Evolutionary conservation across 768 basidiomycete species (phyloP).

Genomic region (Coprinopsis sp.): DNA sequence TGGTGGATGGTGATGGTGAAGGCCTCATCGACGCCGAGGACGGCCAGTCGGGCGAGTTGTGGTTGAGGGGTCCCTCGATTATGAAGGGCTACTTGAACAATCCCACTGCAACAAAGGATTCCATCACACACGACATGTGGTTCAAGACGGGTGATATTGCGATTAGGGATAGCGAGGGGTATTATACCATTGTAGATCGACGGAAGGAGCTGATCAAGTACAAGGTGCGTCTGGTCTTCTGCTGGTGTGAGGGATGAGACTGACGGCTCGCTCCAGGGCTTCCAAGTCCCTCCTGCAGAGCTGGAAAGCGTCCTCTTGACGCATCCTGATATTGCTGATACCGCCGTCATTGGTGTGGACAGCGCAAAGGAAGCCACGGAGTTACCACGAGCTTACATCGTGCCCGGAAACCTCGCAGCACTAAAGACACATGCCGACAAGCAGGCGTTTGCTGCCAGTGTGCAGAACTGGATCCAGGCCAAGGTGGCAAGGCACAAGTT

Average conservation of each 20-base stretch:
- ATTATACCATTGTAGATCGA: slow-evolving; percentile 70
- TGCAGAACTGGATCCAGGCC: slow-evolving; percentile 62
- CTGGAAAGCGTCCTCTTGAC: slow-evolving; percentile 72
- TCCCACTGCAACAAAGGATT: slow-evolving; percentile 56
- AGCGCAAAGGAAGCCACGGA: slow-evolving; percentile 71
- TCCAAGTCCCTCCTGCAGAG: slow-evolving; percentile 74
- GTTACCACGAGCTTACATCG: slow-evolving; percentile 73
- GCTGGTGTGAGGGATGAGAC: background rate
- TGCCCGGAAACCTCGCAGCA: slow-evolving; percentile 39
- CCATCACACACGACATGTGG: slow-evolving; percentile 74
- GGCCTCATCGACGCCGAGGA: slow-evolving; percentile 41
- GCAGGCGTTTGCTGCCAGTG: slow-evolving; percentile 40
- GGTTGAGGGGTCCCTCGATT: slow-evolving; percentile 71
- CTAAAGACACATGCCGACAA: slow-evolving; percentile 33
- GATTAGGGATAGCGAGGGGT: slow-evolving; percentile 61
- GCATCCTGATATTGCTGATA: slow-evolving; percentile 74
- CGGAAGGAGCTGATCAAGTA: slow-evolving; percentile 76
- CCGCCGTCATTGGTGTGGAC: slow-evolving; percentile 75
- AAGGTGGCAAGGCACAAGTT: slow-evolving; percentile 74
- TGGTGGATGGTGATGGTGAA: slow-evolving; percentile 56
- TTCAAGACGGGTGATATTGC: slow-evolving; percentile 89
- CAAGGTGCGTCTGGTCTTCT: slow-evolving; percentile 36
- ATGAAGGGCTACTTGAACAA: slow-evolving; percentile 90
- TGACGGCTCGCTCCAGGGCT: slow-evolving; percentile 4
- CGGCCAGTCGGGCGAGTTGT: slow-evolving; percentile 73